phyloP scores from a whole-genome alignment of 2,329 filamentous ascomycete genomes.

The Talaromyces rugulosus region DNA sequence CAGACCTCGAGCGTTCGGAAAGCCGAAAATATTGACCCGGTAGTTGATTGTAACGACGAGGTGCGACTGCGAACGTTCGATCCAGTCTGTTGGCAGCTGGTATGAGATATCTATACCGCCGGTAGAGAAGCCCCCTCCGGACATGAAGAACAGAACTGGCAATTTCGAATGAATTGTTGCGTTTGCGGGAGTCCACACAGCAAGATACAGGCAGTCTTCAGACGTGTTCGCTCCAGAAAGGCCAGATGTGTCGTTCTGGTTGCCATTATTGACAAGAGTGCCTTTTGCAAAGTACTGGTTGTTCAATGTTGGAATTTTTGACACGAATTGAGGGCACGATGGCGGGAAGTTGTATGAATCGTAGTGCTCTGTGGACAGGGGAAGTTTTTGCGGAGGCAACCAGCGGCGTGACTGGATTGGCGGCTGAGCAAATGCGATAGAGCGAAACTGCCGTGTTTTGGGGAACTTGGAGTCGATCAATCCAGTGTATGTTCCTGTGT shows the following conservation, averaged over 20 bases:
- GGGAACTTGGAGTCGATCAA: no score
- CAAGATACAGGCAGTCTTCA: slow-evolving; percentile 43
- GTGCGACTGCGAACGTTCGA: background rate
- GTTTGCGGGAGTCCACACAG: slow-evolving; percentile 39
- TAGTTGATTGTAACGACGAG: slow-evolving; percentile 3
- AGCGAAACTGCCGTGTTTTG: no score
- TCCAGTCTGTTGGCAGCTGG: background rate
- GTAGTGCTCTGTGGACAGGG: no score
- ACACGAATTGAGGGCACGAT: no score
- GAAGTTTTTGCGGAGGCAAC: no score
- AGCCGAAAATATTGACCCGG: slow-evolving; percentile 2
- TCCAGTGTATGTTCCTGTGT: no score
- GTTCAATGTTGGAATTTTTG: no score
- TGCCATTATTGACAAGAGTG: background rate
- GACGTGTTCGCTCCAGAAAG: slow-evolving; percentile 17
- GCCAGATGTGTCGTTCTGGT: slow-evolving; percentile 14
- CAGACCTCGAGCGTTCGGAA: background rate
- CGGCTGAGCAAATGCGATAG: no score
- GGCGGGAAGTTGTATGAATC: no score
- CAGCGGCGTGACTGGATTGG: no score
- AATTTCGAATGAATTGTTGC: slow-evolving; percentile 15
- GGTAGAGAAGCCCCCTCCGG: background rate
- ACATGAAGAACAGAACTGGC: slow-evolving; percentile 20
- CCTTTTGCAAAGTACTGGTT: background rate
- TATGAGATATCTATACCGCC: slow-evolving; percentile 34